Base-by-base conservation (phyloP, 306 rosid genomes). In the Senna siamea region DNA sequence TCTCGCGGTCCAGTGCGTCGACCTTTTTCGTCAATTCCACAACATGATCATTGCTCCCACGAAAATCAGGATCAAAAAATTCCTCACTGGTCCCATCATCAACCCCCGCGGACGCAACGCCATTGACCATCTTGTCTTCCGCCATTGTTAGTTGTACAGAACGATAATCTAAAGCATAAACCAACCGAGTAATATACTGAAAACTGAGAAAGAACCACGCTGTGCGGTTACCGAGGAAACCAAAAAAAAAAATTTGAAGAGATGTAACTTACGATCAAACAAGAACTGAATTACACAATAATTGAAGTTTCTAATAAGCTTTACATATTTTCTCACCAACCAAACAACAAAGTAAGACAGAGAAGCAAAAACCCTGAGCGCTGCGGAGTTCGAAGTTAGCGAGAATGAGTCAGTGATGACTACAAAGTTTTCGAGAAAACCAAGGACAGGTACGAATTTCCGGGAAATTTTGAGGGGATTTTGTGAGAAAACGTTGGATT, bases 1-100 rank as follows among this genome's bases (percentile, higher is more conserved):
- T 89, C 77, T 89, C 96, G 5, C 71, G 35, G 82, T 88, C 96
- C 59, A 91, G 23, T 7, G 19, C 59, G 58, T 85, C 80, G 15
- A 80, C 56, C 82, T 72, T 89, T 47, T 40, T 54, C 23, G 26
- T 67, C 72, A 83, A 51, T 51, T 77, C 38, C 19, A 0, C 65
- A 15, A 32, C 14, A 9, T 59, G 40, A 14, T 9, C 38, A 14
- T 57, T 7, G 7, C 38, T 28, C 18, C 4, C 37, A 17, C 63
- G 11, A 12, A 57, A 6, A 14, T 14, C 38, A 5, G 11, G 40
- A 26, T 26, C 62, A 1, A 2, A 56, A 26, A 56, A 26, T 56
- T 56, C 86, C 41, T 86, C 82, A 22, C 28, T 15, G 26, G 72
- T 32, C 68, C 73, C 80, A 59, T 80, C 84, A 35, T 67, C 83